Evolutionary conservation across 2,329 filamentous ascomycete species (phyloP).

Genomic region (Penicillium sp.): DNA sequence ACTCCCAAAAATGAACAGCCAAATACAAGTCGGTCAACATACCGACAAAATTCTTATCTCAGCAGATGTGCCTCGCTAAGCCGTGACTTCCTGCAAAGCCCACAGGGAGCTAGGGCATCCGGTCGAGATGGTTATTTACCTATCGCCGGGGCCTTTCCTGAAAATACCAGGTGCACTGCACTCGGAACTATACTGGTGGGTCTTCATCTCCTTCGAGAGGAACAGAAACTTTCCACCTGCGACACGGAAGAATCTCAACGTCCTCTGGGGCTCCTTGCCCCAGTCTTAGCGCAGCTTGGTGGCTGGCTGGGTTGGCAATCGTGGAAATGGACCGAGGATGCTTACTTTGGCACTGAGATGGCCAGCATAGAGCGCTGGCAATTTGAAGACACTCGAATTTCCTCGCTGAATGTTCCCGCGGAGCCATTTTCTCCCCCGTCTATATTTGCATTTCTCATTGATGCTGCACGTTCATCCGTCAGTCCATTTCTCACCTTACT

Average conservation of each 20-base stretch:
- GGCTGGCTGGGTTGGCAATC: slow-evolving; percentile 75
- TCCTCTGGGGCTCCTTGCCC: slow-evolving; percentile 59
- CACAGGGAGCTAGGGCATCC: slow-evolving; percentile 57
- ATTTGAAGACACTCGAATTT: slow-evolving; percentile 56
- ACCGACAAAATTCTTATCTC: slow-evolving; percentile 45
- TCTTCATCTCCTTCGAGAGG: slow-evolving; percentile 85
- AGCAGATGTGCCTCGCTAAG: slow-evolving; percentile 57
- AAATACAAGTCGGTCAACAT: slow-evolving; percentile 26
- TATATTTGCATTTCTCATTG: slow-evolving; percentile 58
- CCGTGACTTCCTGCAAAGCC: slow-evolving; percentile 64
- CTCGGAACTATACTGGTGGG: slow-evolving; percentile 70
- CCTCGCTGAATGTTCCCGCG: slow-evolving; percentile 44
- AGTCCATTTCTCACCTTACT: slow-evolving; percentile 52
- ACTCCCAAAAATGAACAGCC: slow-evolving; percentile 24
- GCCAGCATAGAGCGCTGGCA: slow-evolving; percentile 54
- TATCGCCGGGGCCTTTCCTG: slow-evolving; percentile 55
- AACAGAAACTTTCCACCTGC: slow-evolving; percentile 75
- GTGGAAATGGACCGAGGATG: slow-evolving; percentile 57
- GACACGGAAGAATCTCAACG: slow-evolving; percentile 50
- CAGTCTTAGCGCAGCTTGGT: slow-evolving; percentile 76
- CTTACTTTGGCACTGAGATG: slow-evolving; percentile 63
- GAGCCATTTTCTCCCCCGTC: slow-evolving; percentile 60
- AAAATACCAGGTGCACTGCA: slow-evolving; percentile 61
- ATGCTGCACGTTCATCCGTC: slow-evolving; percentile 35
- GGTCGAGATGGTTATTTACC: slow-evolving; percentile 65